A percentile compares a stretch with the other conserved stretches of the same genome.
Evolutionary conservation across 306 rosid species (phyloP).

Genomic region (Medicago ruthenica): DNA sequence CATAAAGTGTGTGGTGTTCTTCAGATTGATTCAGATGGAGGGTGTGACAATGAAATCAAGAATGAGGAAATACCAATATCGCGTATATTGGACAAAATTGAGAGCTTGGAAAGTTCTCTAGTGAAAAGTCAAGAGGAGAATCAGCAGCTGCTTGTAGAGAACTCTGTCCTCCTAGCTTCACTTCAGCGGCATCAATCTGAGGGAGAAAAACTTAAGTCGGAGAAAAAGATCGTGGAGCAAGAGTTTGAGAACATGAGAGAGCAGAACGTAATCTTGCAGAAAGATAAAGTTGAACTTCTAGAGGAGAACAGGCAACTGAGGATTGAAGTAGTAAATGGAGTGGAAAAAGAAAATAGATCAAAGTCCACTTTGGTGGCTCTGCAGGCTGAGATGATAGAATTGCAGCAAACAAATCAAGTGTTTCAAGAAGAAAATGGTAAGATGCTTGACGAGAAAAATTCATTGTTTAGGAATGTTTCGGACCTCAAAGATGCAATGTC

Average conservation of each 20-base stretch:
- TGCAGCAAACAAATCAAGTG: constrained; percentile 49
- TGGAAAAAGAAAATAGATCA: constrained; percentile 57
- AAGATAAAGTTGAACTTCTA: constrained; percentile 62
- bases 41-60: constrained; percentile 49
- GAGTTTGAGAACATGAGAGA: constrained; percentile 58
- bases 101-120: constrained; percentile 64
- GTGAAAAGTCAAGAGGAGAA: constrained; percentile 66
- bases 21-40: constrained; percentile 57
- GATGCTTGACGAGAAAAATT: constrained; percentile 68
- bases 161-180: constrained; percentile 66
- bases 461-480: constrained; percentile 53
- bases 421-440: constrained; percentile 61
- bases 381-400: constrained; percentile 57
- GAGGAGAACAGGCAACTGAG: constrained; percentile 59
- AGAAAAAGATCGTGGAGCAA: constrained; percentile 56
- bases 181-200: constrained; percentile 61
- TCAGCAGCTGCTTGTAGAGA: constrained; percentile 69
- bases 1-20: constrained; percentile 73
- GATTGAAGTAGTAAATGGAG: constrained; percentile 58
- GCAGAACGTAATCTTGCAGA: constrained; percentile 54
- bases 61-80: constrained; percentile 57
- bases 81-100: constrained; percentile 63
- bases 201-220: constrained; percentile 54
- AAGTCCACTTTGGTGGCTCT: constrained; percentile 51
- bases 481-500: constrained; percentile 61